Conservation (phyloP, 176 grass and related monocot species). For the Bothriochloa decipiens region DNA sequence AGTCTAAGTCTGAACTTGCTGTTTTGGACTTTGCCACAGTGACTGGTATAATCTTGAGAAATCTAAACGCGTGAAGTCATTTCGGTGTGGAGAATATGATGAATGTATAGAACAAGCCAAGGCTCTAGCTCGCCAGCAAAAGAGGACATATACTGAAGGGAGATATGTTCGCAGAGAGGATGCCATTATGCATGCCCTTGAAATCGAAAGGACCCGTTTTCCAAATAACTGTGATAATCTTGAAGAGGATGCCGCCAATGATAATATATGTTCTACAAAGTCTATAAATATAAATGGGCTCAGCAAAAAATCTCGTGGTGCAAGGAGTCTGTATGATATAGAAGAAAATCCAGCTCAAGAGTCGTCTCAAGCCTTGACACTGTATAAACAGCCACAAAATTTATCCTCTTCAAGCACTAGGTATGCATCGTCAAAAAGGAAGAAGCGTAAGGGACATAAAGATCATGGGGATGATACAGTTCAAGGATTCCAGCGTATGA, state of each 20-base stretch:
- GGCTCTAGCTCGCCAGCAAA: constrained; percentile 51
- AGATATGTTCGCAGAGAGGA: constrained; percentile 99
- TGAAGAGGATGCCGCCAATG: constrained; percentile 26
- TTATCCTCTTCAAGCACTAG: constrained; percentile 58
- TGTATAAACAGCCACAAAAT: constrained; percentile 60
- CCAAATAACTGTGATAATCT: constrained; percentile 50
- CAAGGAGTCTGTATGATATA: constrained; percentile 45
- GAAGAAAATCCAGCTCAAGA: constrained; percentile 58
- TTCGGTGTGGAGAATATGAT: constrained; percentile 91
- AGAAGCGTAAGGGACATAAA: constrained; percentile 67
- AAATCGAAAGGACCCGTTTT: constrained; percentile 75
- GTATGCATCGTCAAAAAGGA: constrained; percentile 66
- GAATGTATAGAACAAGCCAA: constrained; percentile 93
- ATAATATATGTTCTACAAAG: constrained; percentile 39
- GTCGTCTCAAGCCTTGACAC: constrained; percentile 52
- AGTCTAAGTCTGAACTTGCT: constrained; percentile 29
- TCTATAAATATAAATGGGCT: constrained; percentile 66
- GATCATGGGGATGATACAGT: constrained; percentile 62
- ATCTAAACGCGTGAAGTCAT: constrained; percentile 88
- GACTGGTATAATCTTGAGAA: constrained; percentile 99
- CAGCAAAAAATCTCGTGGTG: constrained; percentile 50
- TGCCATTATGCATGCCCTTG: constrained; percentile 95
- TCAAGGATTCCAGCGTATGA: constrained; percentile 80
- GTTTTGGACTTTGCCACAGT: constrained; percentile 56
- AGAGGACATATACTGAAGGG: constrained; percentile 63